phyloP scores from a whole-genome alignment of 2,329 filamentous ascomycete genomes.

The Phialophora tarda region DNA sequence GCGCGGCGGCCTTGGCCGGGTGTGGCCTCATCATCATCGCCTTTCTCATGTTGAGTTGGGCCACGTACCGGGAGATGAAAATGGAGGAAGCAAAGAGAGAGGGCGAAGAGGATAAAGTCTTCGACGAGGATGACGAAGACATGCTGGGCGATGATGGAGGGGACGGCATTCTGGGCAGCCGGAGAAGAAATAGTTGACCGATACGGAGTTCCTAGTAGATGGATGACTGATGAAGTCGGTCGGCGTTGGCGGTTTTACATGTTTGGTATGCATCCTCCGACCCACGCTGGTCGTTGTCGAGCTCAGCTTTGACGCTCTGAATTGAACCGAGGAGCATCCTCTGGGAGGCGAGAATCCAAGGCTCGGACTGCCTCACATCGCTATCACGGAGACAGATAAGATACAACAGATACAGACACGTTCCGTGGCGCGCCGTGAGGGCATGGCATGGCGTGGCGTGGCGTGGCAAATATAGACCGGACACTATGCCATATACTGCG shows the following conservation, averaged over 20 bases:
- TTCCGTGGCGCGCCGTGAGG: no score
- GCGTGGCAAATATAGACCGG: no score
- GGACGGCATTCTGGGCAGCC: slow-evolving; percentile 1
- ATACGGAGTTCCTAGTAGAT: not conserved
- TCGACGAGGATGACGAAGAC: slow-evolving; percentile 47
- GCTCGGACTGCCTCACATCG: no score
- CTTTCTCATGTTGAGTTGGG: slow-evolving; percentile 86
- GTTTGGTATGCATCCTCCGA: not conserved
- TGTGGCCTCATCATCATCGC: slow-evolving; percentile 85
- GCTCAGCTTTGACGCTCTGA: no score
- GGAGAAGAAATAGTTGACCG: slow-evolving; percentile 6
- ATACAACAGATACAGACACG: no score
- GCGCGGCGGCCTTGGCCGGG: slow-evolving; percentile 76
- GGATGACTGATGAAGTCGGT: not conserved
- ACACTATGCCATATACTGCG: no score
- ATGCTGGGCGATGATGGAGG: slow-evolving; percentile 21
- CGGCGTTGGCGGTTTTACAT: not conserved
- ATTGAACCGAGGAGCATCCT: no score
- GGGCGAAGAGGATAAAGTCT: slow-evolving; percentile 51
- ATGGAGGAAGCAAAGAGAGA: slow-evolving; percentile 73
- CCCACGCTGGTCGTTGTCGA: no score
- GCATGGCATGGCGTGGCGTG: no score
- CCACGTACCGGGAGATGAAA: slow-evolving; percentile 90
- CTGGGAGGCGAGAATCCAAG: no score
- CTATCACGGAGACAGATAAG: no score